These are phyloP conservation scores for Thalassiosira oceanica DNA, from an alignment of 352 stramenopile genomes.

Conservation along the genomic window DNA sequence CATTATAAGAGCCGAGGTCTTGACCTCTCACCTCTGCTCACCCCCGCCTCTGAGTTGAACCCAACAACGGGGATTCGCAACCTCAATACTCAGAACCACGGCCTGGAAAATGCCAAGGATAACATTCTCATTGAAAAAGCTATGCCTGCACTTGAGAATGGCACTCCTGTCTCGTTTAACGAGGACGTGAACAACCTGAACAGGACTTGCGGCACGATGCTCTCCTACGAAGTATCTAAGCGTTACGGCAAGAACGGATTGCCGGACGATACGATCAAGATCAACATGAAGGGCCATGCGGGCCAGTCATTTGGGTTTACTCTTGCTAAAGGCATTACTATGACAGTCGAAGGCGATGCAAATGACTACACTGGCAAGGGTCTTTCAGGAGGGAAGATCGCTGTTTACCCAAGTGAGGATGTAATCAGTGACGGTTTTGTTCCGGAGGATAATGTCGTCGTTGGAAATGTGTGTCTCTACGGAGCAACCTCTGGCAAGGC, in stretches of 20 bases:
- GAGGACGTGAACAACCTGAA: constrained; percentile 89
- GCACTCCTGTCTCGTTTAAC: constrained; percentile 79
- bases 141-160: constrained; percentile 84
- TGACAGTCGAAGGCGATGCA: constrained; percentile 90
- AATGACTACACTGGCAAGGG: constrained; percentile 96
- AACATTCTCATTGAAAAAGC: constrained; percentile 89
- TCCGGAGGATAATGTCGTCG: constrained; percentile 84
- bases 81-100: constrained; percentile 89
- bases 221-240: constrained; percentile 92
- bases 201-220: constrained; percentile 90
- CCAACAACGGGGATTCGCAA: constrained; percentile 84
- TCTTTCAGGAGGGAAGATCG: constrained; percentile 90
- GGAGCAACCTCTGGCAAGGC: constrained; percentile 90
- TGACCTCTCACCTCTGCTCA: too few relatives aligned
- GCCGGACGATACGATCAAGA: constrained; percentile 89
- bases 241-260: constrained; percentile 88
- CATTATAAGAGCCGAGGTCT: too few relatives aligned
- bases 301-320: constrained; percentile 93
- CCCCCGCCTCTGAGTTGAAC: constrained; percentile 91
- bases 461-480: constrained; percentile 88
- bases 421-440: constrained; percentile 85
- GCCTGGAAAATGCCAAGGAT: constrained; percentile 87
- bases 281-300: constrained; percentile 91
- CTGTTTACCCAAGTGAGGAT: constrained; percentile 85
- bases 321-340: constrained; percentile 89